Conservation (phyloP, 495 filamentous ascomycete species). For the Umbilicaria muhlenbergii region DNA sequence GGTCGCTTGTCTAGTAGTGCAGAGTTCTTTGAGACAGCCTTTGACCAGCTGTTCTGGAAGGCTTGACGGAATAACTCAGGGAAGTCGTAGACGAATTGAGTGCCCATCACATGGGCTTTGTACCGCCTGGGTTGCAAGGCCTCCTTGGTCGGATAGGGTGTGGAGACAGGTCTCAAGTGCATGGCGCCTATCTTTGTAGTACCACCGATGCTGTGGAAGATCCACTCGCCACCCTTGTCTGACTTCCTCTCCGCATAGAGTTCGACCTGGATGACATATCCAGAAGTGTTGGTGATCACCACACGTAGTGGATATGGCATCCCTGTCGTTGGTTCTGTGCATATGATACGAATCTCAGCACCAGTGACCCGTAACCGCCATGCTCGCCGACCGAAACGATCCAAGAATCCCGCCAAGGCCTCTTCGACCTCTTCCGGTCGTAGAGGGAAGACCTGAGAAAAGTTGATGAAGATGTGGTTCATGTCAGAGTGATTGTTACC, state of each 20-base stretch:
- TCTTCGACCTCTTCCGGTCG: conserved; percentile 82
- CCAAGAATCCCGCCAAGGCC: conserved; percentile 86
- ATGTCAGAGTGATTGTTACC: conserved; percentile 98
- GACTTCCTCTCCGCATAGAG: conserved; percentile 96
- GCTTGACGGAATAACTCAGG: conserved; percentile 97
- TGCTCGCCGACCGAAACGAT: conserved; percentile 85
- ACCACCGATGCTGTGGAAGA: conserved; percentile 95
- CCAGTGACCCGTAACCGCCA: conserved; percentile 96
- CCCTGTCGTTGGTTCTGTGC: conserved; percentile 75
- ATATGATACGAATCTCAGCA: conserved; percentile 96
- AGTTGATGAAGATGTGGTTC: conserved; percentile 99
- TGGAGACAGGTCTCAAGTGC: conserved; percentile 79
- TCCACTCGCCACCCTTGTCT: conserved; percentile 83
- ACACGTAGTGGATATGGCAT: conserved; percentile 86
- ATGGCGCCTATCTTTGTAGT: conserved; percentile 89
- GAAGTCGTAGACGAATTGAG: conserved; percentile 99
- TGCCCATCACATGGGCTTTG: conserved; percentile 98
- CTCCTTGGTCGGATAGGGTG: conserved; percentile 95
- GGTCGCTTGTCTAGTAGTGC: conserved; percentile 69
- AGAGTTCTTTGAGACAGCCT: conserved; percentile 52
- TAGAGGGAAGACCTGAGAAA: conserved; percentile 87
- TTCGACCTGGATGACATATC: conserved; percentile 97
- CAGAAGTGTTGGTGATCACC: conserved; percentile 95
- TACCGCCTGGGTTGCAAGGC: conserved; percentile 98
- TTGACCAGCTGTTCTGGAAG: conserved; percentile 87